Conservation (phyloP, 441 rosid species). For the Euphorbia schlechtendalii region DNA sequence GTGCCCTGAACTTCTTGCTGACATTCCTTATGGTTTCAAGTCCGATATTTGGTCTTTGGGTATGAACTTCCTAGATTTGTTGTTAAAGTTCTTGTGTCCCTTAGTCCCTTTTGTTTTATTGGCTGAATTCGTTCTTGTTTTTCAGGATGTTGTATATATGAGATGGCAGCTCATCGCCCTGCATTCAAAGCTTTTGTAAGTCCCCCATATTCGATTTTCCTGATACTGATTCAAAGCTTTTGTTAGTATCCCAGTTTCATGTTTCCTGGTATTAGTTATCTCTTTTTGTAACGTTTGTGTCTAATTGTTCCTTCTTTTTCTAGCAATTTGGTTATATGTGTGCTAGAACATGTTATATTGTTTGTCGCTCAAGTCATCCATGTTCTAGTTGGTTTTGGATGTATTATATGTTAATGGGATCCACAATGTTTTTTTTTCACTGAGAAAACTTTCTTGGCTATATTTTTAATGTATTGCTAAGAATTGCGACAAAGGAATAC, state of each 20-base stretch:
- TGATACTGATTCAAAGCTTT: too few relatives aligned
- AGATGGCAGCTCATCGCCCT: constrained; percentile 97
- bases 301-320: constrained; percentile 3
- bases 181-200: constrained; percentile 98
- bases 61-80: constrained; percentile 25
- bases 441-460: background rate
- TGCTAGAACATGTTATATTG: background rate
- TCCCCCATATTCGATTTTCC: constrained; percentile 11
- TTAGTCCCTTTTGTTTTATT: background rate
- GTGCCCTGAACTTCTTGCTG: constrained; percentile 96
- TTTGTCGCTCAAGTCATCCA: background rate
- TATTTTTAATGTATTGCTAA: background rate
- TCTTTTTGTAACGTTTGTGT: background rate
- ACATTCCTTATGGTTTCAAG: constrained; percentile 94
- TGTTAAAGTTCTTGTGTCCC: background rate
- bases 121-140: constrained; percentile 28
- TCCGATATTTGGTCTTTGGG: constrained; percentile 98
- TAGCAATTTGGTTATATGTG: background rate
- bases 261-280: too few relatives aligned
- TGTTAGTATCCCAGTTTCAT: too few relatives aligned
- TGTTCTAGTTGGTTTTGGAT: background rate
- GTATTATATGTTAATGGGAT: background rate
- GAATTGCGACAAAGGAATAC: background rate
- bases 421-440: background rate
- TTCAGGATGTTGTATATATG: constrained; percentile 93